Base-by-base conservation (phyloP, 1,284 basidiomycete species). In the Heterobasidion parviporum region DNA sequence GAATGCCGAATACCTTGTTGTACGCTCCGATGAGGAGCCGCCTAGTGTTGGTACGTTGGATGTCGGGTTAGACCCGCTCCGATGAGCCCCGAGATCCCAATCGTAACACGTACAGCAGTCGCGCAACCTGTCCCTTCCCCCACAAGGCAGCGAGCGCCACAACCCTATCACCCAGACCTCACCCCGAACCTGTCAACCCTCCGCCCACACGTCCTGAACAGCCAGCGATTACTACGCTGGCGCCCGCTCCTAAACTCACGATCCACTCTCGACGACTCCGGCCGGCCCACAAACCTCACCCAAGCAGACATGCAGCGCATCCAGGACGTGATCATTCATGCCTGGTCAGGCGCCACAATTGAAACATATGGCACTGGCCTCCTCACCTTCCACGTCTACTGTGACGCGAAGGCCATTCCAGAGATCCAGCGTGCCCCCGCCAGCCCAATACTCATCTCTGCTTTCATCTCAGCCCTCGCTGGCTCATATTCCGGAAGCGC, bases 331-430 rank as follows among this genome's bases (percentile, higher is more conserved):
- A 59, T 67, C 0, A 20, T 38, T 0, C 34, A 50, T 0, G 61
- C 61, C 0, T 73, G 64, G 64, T 54, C 56, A 0, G 49, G 54
- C 0, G 56, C 33, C 10, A 72, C 68, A 0, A 55, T 61, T 4
- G 60, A 60, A 3, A 54, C 60, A 0, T 74, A 73, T 32, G 68
- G 66, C 0, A 3, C 66, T 0, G 69, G 71, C 0, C 61, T 74
- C 0, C 60, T 70, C 0, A 49, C 62, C 0, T 73, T 62, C 52
- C 71, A 72, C 34, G 55, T 66, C 0, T 70, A 63, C 50, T 72
- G 70, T 26, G 67, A 73, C 33, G 1, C 32, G 0, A 47, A 56
- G 0, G 35, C 50, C 8, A 59, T 70, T 0, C 52, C 64, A 0
- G 68, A 73, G 7, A 2, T 32, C 0, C 53, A 57, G 0, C 53